Percentiles rank a stretch among this genome's conserved stretches.
Conservation (phyloP, 805 yeast species). For the Yamadazyma sp. region DNA sequence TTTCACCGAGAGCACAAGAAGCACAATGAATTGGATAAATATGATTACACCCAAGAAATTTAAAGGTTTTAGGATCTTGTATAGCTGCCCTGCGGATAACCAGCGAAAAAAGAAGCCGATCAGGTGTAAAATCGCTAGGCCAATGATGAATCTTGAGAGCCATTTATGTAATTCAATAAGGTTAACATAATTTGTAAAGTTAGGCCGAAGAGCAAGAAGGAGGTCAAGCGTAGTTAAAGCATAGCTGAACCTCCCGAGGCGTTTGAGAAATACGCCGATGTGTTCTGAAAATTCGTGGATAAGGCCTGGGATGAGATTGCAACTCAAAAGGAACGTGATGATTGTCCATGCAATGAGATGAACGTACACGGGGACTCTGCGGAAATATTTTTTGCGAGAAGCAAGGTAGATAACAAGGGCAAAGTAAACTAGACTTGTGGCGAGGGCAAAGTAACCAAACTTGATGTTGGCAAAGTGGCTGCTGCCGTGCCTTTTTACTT, state of each 20-base stretch:
- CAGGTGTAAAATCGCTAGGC: constrained; percentile 49
- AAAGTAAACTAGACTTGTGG: constrained; percentile 39
- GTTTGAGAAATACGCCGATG: constrained; percentile 39
- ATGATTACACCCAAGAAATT: constrained; percentile 57
- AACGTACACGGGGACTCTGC: constrained; percentile 1
- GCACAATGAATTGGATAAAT: constrained; percentile 31
- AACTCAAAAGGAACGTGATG: constrained; percentile 3
- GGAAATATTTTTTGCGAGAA: neutral
- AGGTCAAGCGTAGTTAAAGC: constrained; percentile 58
- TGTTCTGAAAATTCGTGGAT: constrained; percentile 4
- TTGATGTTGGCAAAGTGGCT: constrained; percentile 54
- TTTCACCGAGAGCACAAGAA: constrained; percentile 48
- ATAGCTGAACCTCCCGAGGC: constrained; percentile 64
- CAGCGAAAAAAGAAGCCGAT: constrained; percentile 53
- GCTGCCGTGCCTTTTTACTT: constrained; percentile 47
- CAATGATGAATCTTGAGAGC: constrained; percentile 59
- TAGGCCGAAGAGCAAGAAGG: constrained; percentile 55
- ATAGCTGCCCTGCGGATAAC: constrained; percentile 36
- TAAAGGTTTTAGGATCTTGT: constrained; percentile 32
- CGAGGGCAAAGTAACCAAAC: constrained; percentile 57
- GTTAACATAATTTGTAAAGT: constrained; percentile 47
- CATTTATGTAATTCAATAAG: constrained; percentile 65
- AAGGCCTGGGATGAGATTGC: constrained; percentile 3
- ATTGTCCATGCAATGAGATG: constrained; percentile 5
- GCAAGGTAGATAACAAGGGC: neutral